Evolutionary conservation across 2,329 filamentous ascomycete genomes (phyloP).

Genomic region (Claviceps quebecensis): DNA sequence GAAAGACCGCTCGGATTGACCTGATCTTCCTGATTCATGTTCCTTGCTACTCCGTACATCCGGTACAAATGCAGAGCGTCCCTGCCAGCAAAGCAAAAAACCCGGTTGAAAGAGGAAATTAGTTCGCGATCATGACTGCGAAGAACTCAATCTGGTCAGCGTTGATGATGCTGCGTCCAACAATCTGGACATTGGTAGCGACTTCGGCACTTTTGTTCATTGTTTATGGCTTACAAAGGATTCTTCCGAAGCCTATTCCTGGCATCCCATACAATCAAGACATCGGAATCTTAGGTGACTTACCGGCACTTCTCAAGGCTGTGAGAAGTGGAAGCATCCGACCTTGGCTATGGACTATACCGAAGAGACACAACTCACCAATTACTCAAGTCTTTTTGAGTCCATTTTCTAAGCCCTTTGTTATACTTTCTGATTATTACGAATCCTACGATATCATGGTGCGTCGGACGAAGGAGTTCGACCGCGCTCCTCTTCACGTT

Average conservation of each 20-base stretch:
- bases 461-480: not conserved
- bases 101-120: not conserved
- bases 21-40: no score
- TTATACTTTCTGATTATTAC: not conserved
- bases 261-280: slow-evolving; percentile 1
- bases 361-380: not conserved
- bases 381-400: not conserved
- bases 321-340: not conserved
- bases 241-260: not conserved
- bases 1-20: no score
- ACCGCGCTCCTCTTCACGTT: not conserved
- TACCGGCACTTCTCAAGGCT: not conserved
- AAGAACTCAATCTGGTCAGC: not conserved
- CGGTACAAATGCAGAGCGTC: not conserved
- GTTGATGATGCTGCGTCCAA: not conserved
- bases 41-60: no score
- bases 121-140: not conserved
- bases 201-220: not conserved
- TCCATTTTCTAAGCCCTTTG: not conserved
- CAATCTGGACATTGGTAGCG: not conserved
- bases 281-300: not conserved
- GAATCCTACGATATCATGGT: slow-evolving; percentile 1
- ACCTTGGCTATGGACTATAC: not conserved
- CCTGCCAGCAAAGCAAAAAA: not conserved
- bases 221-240: not conserved